Percentiles rank a stretch among this genome's conserved stretches.
These are phyloP conservation scores for Truncatella angustata DNA, from an alignment of 2,329 filamentous ascomycete genomes.

Conservation along the genomic window DNA sequence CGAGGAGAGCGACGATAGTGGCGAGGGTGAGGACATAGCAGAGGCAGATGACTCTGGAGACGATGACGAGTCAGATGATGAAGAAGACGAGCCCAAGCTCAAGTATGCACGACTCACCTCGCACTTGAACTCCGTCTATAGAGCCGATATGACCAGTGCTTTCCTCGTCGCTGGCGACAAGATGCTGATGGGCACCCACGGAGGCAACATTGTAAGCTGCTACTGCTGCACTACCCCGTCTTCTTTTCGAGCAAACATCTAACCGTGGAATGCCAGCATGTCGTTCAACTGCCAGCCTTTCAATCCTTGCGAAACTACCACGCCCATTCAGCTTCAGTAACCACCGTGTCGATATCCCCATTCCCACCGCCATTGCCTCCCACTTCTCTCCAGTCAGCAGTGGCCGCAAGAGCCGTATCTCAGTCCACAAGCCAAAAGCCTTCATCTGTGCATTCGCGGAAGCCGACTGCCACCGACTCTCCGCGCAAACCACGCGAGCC, in stretches of 20 bases:
- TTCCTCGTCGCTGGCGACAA: constrained; percentile 93
- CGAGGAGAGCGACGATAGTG: constrained; percentile 28
- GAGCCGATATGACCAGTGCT: constrained; percentile 88
- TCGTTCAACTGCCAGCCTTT: constrained; percentile 79
- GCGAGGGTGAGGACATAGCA: constrained; percentile 43
- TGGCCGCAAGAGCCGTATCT: constrained; percentile 32
- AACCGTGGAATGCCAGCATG: constrained; percentile 59
- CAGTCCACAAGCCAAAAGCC: constrained; percentile 34
- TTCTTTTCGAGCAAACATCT: neutral
- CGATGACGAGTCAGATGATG: constrained; percentile 69
- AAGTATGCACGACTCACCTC: constrained; percentile 90
- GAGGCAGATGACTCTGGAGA: constrained; percentile 56
- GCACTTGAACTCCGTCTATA: constrained; percentile 76
- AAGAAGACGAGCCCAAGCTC: constrained; percentile 89
- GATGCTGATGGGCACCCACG: constrained; percentile 95
- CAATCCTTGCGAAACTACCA: constrained; percentile 83
- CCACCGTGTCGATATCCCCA: constrained; percentile 85
- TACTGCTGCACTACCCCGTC: neutral
- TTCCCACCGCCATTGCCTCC: constrained; percentile 65
- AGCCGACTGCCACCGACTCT: constrained; percentile 42
- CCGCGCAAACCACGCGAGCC: constrained; percentile 52
- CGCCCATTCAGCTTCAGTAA: constrained; percentile 89
- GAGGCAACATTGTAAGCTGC: constrained; percentile 81
- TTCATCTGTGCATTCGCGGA: constrained; percentile 37
- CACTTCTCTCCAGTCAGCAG: constrained; percentile 41